Percentiles rank a stretch among this genome's conserved stretches.
Evolutionary conservation across 345 rosid species (phyloP).

Genomic region (Isatis tinctoria): DNA sequence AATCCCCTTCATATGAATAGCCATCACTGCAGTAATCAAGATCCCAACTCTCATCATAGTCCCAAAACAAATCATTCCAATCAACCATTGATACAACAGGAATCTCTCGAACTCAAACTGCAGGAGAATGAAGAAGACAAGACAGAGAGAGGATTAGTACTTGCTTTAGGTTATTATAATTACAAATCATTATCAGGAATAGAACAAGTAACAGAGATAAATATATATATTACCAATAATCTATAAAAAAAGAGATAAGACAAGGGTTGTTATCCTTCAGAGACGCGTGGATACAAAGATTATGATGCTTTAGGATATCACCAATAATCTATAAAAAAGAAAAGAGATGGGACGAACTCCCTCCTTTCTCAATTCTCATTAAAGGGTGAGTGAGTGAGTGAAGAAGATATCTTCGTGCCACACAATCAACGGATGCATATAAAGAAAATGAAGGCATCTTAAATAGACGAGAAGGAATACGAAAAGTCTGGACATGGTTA

Average conservation of each 20-base stretch:
- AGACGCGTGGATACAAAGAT: neutral
- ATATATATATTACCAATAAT: too few relatives aligned
- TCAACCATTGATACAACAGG: neutral
- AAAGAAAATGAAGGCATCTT: neutral
- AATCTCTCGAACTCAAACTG: neutral
- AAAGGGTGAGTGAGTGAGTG: neutral
- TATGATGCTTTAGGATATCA: neutral
- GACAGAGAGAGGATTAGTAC: neutral
- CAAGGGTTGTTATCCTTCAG: neutral
- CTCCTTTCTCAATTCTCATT: neutral
- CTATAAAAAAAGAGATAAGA: too few relatives aligned
- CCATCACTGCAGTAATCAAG: neutral
- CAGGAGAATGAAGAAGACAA: neutral
- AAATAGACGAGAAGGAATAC: neutral
- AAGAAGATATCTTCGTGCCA: neutral
- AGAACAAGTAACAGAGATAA: neutral
- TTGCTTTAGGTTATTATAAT: neutral
- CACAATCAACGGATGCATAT: neutral
- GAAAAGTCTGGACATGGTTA: neutral
- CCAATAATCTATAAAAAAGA: neutral
- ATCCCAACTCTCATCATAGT: neutral
- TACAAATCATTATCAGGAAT: too few relatives aligned
- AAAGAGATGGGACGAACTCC: neutral
- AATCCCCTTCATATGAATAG: neutral
- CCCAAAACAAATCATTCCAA: neutral